Evolutionary conservation across 371 early-diverging fungal genomes (phyloP).

Genomic region (Circinella minor): DNA sequence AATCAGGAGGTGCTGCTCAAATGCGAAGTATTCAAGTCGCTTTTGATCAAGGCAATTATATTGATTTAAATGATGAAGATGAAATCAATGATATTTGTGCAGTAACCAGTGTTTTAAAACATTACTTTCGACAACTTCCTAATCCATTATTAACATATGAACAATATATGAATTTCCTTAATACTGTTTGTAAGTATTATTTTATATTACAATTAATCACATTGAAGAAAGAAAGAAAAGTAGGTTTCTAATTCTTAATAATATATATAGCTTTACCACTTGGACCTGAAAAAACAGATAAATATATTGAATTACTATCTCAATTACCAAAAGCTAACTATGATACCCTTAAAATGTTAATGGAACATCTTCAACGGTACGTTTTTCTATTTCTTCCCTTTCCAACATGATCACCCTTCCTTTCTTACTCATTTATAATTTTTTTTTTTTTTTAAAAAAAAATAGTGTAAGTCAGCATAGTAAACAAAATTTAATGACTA

Average conservation of each 20-base stretch:
- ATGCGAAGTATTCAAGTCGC: slow-evolving; percentile 66
- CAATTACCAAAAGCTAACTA: slow-evolving; percentile 52
- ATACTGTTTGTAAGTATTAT: slow-evolving; percentile 55
- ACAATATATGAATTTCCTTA: slow-evolving; percentile 77
- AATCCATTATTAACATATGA: slow-evolving; percentile 88
- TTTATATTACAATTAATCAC: not conserved
- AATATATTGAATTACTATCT: slow-evolving; percentile 23
- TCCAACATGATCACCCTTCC: not conserved
- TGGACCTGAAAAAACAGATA: slow-evolving; percentile 29
- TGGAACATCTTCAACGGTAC: slow-evolving; percentile 48
- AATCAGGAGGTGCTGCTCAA: slow-evolving; percentile 87
- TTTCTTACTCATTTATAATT: not conserved
- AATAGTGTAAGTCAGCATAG: slow-evolving; percentile 59
- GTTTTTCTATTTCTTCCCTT: not conserved
- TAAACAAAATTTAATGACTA: slow-evolving; percentile 80
- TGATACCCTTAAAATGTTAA: slow-evolving; percentile 43
- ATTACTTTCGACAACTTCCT: slow-evolving; percentile 92
- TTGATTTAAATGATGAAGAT: slow-evolving; percentile 58
- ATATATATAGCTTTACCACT: slow-evolving; percentile 17
- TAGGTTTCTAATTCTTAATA: no score
- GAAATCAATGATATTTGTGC: slow-evolving; percentile 68
- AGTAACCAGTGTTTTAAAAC: slow-evolving; percentile 95
- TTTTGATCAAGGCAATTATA: slow-evolving; percentile 54
- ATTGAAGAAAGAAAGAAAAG: no score
- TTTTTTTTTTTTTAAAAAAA: no score